Evolutionary conservation across 768 basidiomycete genomes (phyloP), one percentile per base, ranked within the genome.

Genomic region (Tulasnella sp.): DNA sequence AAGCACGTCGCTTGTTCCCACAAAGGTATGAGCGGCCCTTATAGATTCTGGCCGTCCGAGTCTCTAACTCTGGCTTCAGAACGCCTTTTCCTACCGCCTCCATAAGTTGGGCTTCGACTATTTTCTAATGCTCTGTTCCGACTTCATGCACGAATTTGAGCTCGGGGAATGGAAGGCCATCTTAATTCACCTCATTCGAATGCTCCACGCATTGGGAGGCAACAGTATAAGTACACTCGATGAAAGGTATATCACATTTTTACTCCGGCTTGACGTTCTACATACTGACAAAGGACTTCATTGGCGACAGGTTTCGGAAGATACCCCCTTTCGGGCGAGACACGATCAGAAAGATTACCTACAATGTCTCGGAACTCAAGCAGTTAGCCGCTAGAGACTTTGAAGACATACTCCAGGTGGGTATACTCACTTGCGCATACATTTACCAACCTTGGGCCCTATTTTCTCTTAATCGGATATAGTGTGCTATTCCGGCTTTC

Each of bases 121-220:
- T 22, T 79, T 81, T 75, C 34, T 54, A 0, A 79, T 84, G 74
- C 78, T 84, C 2, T 79, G 81, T 0, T 79, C 81, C 0, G 84
- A 87, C 70, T 78, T 86, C 17, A 64, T 87, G 75, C 85, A 86
- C 42, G 84, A 86, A 54, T 81, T 84, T 39, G 84, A 86, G 71
- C 78, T 86, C 0, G 85, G 86, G 0, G 79, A 83, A 0, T 86
- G 84, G 81, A 85, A 85, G 71, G 54, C 76, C 0, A 36, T 85
- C 0, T 82, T 86, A 38, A 81, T 78, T 0, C 86, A 87, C 39
- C 79, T 86, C 0, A 75, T 86, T 0, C 79, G 73, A 19, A 75
- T 75, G 42, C 49, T 75, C 2, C 29, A 75, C 14, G 40, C 52
- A 31, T n/a, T 64, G n/a, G 73, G 22, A 22, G 34, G 37, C n/a